Evolutionary conservation across 805 yeast species (phyloP).

Genomic region (Candida xiaguanensis): DNA sequence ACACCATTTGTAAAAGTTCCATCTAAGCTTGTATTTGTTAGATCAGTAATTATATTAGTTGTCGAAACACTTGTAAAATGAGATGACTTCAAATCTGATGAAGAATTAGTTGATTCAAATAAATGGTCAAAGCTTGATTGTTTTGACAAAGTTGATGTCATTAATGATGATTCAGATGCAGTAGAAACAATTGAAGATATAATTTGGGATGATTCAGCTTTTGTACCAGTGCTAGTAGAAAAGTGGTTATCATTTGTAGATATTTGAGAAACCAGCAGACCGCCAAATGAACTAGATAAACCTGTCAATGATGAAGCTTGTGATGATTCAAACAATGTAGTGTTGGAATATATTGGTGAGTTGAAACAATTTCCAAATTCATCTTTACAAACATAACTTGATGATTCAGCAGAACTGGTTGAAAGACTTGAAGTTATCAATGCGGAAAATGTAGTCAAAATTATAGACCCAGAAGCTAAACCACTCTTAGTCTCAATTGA

Average conservation of each 20-base stretch:
- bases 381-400: not conserved
- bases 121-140: too few relatives aligned
- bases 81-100: too few relatives aligned
- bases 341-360: not conserved
- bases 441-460: constrained; percentile 1
- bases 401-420: not conserved
- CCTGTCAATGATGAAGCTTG: not conserved
- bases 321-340: not conserved
- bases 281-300: not conserved
- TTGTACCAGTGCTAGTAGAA: too few relatives aligned
- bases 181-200: too few relatives aligned
- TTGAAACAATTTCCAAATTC: not conserved
- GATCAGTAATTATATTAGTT: too few relatives aligned
- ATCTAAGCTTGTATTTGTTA: too few relatives aligned
- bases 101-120: too few relatives aligned
- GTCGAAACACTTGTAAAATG: too few relatives aligned
- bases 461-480: not conserved
- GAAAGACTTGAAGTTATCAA: not conserved
- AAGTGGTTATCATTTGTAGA: not conserved
- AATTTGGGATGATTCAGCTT: too few relatives aligned
- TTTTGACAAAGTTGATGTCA: too few relatives aligned
- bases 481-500: constrained; percentile 1
- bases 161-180: too few relatives aligned
- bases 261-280: not conserved
- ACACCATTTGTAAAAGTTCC: too few relatives aligned